Evolutionary conservation across 805 yeast genomes (phyloP).

Genomic region (Yamadazyma tumulicola): DNA sequence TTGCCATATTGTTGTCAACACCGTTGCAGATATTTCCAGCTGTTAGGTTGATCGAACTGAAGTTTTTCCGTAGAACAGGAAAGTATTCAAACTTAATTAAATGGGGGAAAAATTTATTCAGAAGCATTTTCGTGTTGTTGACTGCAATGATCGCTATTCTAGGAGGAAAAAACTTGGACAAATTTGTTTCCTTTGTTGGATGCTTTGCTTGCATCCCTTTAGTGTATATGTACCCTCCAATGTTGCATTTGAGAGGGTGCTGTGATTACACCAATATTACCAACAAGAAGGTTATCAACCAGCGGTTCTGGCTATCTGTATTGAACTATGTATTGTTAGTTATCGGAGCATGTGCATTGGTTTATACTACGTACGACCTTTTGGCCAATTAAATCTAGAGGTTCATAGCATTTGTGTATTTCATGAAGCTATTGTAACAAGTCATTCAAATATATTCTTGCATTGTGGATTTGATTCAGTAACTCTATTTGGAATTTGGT

Average conservation of each 20-base stretch:
- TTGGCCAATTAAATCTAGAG: constrained; percentile 14
- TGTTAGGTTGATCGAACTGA: constrained; percentile 65
- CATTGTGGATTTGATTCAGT: constrained; percentile 22
- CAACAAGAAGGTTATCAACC: constrained; percentile 21
- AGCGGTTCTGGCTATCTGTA: constrained; percentile 33
- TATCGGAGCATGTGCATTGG: constrained; percentile 60
- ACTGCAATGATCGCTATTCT: constrained; percentile 59
- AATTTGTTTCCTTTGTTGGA: constrained; percentile 76
- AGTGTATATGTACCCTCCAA: constrained; percentile 83
- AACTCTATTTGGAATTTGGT: constrained; percentile 15
- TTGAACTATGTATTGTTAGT: constrained; percentile 48
- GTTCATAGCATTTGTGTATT: not conserved
- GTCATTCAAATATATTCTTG: constrained; percentile 16
- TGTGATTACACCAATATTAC: constrained; percentile 17
- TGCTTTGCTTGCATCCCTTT: constrained; percentile 83
- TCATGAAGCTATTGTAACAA: constrained; percentile 9
- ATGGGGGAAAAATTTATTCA: constrained; percentile 63
- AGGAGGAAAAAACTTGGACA: constrained; percentile 69
- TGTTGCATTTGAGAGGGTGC: constrained; percentile 61
- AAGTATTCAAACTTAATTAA: constrained; percentile 49
- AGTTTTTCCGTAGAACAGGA: constrained; percentile 55
- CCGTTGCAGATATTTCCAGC: constrained; percentile 84
- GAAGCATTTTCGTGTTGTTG: constrained; percentile 50
- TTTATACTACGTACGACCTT: constrained; percentile 65
- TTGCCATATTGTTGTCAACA: constrained; percentile 72